Evolutionary conservation across 371 early-diverging fungal genomes (phyloP).

Genomic region (Apophysomyces elegans): DNA sequence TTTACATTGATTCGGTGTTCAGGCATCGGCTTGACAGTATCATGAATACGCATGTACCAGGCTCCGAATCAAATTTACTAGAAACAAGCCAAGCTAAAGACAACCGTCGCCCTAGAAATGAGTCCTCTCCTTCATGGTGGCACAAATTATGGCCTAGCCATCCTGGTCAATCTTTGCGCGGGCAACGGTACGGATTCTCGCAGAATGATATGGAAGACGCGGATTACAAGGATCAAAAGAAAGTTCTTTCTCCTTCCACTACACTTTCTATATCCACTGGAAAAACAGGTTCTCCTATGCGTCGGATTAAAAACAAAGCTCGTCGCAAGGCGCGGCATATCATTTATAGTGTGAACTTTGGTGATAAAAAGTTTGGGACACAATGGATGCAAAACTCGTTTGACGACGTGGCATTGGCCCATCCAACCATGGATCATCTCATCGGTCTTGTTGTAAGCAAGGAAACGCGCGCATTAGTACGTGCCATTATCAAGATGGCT

Average conservation of each 20-base stretch:
- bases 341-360: conserved; percentile 48
- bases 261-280: neutral
- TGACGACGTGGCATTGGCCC: conserved; percentile 44
- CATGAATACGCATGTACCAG: conserved; percentile 38
- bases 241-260: neutral
- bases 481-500: conserved; percentile 44
- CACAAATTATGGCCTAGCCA: neutral
- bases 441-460: conserved; percentile 43
- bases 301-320: conserved; percentile 25
- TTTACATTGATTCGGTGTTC: conserved; percentile 27
- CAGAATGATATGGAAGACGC: conserved; percentile 45
- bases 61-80: conserved; percentile 16
- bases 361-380: conserved; percentile 42
- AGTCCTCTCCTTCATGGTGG: neutral
- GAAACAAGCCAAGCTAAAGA: neutral
- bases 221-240: neutral
- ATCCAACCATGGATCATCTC: conserved; percentile 42
- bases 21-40: conserved; percentile 25
- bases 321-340: conserved; percentile 33
- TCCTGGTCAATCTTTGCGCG: conserved; percentile 19
- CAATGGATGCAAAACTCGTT: conserved; percentile 52
- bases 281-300: conserved; percentile 5
- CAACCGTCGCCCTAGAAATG: neutral
- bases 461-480: conserved; percentile 43
- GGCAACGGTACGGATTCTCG: conserved; percentile 45